A percentile compares a stretch with the other conserved stretches of the same genome.
Conservation (phyloP, 2,329 filamentous ascomycete species). For the Paraphoma chrysanthemicola region DNA sequence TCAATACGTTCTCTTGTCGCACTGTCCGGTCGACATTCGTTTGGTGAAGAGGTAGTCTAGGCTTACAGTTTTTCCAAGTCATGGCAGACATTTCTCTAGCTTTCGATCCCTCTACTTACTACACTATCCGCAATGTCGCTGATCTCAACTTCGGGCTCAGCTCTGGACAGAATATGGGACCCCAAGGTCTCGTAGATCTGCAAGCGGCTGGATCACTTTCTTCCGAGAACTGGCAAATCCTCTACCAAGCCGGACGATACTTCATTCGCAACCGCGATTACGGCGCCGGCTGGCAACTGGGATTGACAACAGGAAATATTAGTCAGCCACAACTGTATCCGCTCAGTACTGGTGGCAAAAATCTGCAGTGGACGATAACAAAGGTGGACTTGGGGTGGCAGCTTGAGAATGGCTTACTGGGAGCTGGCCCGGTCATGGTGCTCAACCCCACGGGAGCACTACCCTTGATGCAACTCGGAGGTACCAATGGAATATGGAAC, state of each 20-base stretch:
- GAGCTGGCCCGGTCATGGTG: not conserved
- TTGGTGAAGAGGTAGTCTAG: too few species aligned
- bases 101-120: not conserved
- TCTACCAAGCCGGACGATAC: constrained; percentile 17
- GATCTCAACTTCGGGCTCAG: not conserved
- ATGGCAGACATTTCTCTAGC: not conserved
- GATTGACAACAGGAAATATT: not conserved
- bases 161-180: not conserved
- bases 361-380: constrained; percentile 1
- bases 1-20: too few species aligned
- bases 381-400: not conserved
- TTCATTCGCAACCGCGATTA: constrained; percentile 28
- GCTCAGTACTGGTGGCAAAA: not conserved
- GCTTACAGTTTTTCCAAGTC: not conserved
- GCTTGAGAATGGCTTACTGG: not conserved
- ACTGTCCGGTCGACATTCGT: too few species aligned
- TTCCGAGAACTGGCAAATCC: constrained; percentile 26
- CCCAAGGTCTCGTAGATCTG: not conserved
- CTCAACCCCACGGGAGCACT: not conserved
- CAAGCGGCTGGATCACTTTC: constrained; percentile 3
- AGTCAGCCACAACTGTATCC: not conserved
- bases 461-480: not conserved
- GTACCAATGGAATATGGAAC: not conserved
- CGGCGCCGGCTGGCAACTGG: constrained; percentile 16
- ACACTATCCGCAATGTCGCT: not conserved